A percentile compares a stretch with the other conserved stretches of the same genome.
Conservation (phyloP, 305 asterid species). For the Fraxinus platypoda region DNA sequence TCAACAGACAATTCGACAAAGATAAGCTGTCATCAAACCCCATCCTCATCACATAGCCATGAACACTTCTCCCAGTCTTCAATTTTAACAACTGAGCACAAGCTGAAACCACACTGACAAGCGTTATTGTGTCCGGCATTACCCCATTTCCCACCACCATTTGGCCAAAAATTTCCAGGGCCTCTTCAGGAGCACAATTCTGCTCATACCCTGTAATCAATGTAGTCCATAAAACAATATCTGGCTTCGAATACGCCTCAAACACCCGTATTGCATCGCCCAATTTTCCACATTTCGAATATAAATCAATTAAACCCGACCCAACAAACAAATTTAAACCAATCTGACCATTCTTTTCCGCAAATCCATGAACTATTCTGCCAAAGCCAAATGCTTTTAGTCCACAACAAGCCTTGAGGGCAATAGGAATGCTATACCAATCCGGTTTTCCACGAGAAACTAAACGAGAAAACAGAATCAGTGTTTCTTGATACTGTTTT, state of each 20-base stretch:
- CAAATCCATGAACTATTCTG: conserved; percentile 53
- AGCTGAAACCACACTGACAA: conserved; percentile 60
- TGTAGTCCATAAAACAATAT: conserved; percentile 67
- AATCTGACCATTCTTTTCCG: conserved; percentile 37
- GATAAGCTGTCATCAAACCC: conserved; percentile 39
- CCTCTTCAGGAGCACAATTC: conserved; percentile 39
- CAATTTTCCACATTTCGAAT: conserved; percentile 61
- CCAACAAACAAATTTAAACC: conserved; percentile 60
- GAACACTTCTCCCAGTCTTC: conserved; percentile 57
- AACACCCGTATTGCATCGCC: conserved; percentile 52
- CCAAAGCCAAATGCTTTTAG: conserved; percentile 46
- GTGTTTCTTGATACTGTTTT: conserved; percentile 40
- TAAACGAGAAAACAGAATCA: conserved; percentile 39
- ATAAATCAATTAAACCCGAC: conserved; percentile 56
- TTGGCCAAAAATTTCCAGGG: conserved; percentile 42
- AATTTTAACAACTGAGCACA: conserved; percentile 45
- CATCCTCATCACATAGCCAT: conserved; percentile 47
- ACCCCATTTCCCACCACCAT: conserved; percentile 30
- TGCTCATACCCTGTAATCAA: conserved; percentile 61
- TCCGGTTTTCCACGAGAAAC: conserved; percentile 44
- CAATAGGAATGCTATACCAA: conserved; percentile 40
- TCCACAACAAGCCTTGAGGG: conserved; percentile 62
- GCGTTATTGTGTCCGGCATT: conserved; percentile 44
- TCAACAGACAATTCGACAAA: conserved; percentile 51
- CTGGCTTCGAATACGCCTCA: conserved; percentile 59